Percentiles rank a stretch among this genome's conserved stretches.
phyloP scores from a whole-genome alignment of 2,329 filamentous ascomycete genomes.

The Neocatenulostroma microsporum region DNA sequence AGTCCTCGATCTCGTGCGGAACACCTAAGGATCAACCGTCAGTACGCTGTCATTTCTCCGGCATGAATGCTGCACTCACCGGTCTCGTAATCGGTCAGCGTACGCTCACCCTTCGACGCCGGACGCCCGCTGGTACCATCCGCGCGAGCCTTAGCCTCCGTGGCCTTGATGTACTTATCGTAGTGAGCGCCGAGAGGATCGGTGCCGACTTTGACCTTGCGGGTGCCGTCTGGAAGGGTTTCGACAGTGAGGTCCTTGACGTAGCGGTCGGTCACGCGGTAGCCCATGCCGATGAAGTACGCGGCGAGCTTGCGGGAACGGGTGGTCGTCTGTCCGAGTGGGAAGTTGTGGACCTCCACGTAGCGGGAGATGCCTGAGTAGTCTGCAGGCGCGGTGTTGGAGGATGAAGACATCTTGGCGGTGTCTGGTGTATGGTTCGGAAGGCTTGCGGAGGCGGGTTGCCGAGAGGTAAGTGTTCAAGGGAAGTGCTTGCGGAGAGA shows the following conservation, averaged over 20 bases:
- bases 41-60: not conserved
- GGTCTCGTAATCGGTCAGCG: slow-evolving; percentile 5
- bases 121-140: not conserved
- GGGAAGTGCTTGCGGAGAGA: not conserved
- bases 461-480: too few relatives aligned
- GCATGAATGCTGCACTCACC: not conserved
- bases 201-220: not conserved
- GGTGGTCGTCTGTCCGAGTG: not conserved
- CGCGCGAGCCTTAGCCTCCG: not conserved
- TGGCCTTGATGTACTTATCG: not conserved
- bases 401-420: slow-evolving; percentile 2
- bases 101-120: not conserved
- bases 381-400: not conserved
- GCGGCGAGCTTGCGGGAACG: not conserved
- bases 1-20: not conserved
- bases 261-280: not conserved
- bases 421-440: not conserved
- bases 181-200: not conserved
- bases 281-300: slow-evolving; percentile 1
- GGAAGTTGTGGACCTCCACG: slow-evolving; percentile 1
- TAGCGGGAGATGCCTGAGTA: not conserved
- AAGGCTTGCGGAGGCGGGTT: not conserved
- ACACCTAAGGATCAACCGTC: not conserved
- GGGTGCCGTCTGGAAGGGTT: not conserved
- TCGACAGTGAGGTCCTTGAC: not conserved